phyloP scores from a whole-genome alignment of 306 rosid species.

The Pyrus communis region DNA sequence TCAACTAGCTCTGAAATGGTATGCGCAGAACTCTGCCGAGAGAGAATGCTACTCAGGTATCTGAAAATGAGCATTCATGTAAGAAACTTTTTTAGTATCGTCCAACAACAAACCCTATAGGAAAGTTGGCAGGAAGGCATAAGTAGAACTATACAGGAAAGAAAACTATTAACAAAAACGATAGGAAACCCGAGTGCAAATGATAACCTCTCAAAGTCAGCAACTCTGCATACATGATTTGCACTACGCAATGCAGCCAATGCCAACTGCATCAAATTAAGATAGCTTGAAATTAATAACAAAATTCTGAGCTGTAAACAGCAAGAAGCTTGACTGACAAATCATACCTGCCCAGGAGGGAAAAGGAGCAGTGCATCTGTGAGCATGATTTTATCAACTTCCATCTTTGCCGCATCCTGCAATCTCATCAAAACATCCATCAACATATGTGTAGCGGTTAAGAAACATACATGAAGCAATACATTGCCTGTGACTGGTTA shows the following conservation, averaged over 20 bases:
- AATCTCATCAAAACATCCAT: constrained; percentile 29
- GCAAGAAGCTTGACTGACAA: background rate
- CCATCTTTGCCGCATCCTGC: constrained; percentile 48
- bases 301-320: background rate
- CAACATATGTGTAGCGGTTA: constrained; percentile 8
- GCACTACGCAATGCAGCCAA: constrained; percentile 73
- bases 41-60: constrained; percentile 45
- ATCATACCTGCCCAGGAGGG: constrained; percentile 88
- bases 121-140: background rate
- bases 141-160: background rate
- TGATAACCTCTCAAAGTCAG: constrained; percentile 66
- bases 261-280: constrained; percentile 55
- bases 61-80: constrained; percentile 33
- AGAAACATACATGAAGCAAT: background rate
- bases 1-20: constrained; percentile 56
- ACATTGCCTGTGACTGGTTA: background rate
- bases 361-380: constrained; percentile 92
- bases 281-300: background rate
- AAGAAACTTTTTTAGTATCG: constrained; percentile 17
- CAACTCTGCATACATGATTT: constrained; percentile 49
- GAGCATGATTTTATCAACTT: constrained; percentile 88
- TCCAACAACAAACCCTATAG: background rate
- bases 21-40: constrained; percentile 47
- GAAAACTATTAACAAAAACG: background rate
- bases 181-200: background rate